phyloP scores from a whole-genome alignment of 371 early-diverging fungal species.

The Mortierella polycephala region DNA sequence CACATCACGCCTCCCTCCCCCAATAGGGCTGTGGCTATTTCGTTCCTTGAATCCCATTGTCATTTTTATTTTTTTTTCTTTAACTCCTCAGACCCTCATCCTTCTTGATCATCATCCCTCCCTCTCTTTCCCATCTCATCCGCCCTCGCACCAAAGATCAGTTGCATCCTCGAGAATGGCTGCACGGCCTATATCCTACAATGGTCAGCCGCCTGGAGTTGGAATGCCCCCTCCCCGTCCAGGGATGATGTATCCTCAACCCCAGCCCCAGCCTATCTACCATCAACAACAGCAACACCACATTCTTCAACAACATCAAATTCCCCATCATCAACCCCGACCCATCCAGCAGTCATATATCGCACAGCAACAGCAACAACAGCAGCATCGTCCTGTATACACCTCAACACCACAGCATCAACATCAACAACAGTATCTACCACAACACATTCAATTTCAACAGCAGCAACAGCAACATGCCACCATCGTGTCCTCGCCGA shows the following conservation, averaged over 20 bases:
- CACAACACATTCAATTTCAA: slow-evolving; percentile 26
- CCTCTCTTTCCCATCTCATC: not conserved
- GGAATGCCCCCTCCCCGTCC: slow-evolving; percentile 37
- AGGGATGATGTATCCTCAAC: slow-evolving; percentile 42
- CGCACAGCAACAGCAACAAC: slow-evolving; percentile 22
- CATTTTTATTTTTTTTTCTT: not conserved
- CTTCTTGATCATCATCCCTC: not conserved
- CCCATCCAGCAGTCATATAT: slow-evolving; percentile 29
- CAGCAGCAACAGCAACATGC: slow-evolving; percentile 25
- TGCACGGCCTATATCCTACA: slow-evolving; percentile 47
- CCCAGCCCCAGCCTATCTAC: slow-evolving; percentile 37
- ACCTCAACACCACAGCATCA: slow-evolving; percentile 29
- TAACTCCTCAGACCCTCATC: not conserved
- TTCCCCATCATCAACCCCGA: slow-evolving; percentile 25
- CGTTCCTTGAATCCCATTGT: not conserved
- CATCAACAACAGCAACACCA: slow-evolving; percentile 34
- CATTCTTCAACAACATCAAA: slow-evolving; percentile 1
- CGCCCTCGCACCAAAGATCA: not conserved
- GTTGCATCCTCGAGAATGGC: slow-evolving; percentile 20
- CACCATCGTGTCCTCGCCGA: slow-evolving; percentile 13
- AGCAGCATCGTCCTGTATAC: slow-evolving; percentile 31
- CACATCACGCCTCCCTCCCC: not conserved
- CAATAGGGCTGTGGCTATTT: not conserved
- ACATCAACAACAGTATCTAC: slow-evolving; percentile 27
- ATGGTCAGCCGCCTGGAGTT: slow-evolving; percentile 28